Conservation (phyloP, 1,284 basidiomycete genomes). For the Cryptococcus amylolentus region DNA sequence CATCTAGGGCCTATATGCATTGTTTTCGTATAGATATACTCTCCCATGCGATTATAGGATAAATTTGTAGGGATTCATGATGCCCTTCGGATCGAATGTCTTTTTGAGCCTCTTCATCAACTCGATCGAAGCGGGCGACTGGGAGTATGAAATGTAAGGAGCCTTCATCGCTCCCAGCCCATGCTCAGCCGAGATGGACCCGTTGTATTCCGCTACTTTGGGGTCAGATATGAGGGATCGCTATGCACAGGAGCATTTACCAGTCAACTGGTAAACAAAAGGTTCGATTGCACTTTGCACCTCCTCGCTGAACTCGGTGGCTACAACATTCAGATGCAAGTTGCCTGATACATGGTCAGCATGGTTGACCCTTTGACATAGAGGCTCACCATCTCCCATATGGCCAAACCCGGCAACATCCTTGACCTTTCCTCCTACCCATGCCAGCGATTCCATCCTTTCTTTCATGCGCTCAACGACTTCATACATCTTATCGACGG, state of each 20-base stretch:
- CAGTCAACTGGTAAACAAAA: slow-evolving; percentile 87
- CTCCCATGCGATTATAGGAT: slow-evolving; percentile 15
- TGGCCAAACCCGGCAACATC: slow-evolving; percentile 91
- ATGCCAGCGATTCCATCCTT: slow-evolving; percentile 66
- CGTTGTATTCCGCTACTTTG: slow-evolving; percentile 55
- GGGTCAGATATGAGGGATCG: background rate
- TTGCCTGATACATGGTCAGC: slow-evolving; percentile 60
- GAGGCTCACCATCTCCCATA: slow-evolving; percentile 78
- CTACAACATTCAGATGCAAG: slow-evolving; percentile 88
- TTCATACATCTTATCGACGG: slow-evolving; percentile 80
- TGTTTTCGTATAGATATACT: background rate
- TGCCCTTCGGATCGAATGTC: slow-evolving; percentile 83
- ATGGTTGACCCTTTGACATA: background rate
- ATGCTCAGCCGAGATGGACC: slow-evolving; percentile 95
- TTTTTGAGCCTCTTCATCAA: slow-evolving; percentile 85
- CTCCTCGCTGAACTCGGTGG: slow-evolving; percentile 73
- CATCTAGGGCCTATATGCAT: background rate
- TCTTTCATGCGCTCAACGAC: slow-evolving; percentile 78
- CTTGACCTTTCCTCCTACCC: slow-evolving; percentile 67
- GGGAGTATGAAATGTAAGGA: slow-evolving; percentile 76
- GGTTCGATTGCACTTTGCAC: slow-evolving; percentile 86
- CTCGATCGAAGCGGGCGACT: slow-evolving; percentile 69
- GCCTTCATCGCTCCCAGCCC: slow-evolving; percentile 57
- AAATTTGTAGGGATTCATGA: slow-evolving; percentile 61
- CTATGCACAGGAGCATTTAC: slow-evolving; percentile 28